These are phyloP conservation scores for Lithocarpus polystachyus DNA, from an alignment of 306 rosid genomes.

Conservation along the genomic window DNA sequence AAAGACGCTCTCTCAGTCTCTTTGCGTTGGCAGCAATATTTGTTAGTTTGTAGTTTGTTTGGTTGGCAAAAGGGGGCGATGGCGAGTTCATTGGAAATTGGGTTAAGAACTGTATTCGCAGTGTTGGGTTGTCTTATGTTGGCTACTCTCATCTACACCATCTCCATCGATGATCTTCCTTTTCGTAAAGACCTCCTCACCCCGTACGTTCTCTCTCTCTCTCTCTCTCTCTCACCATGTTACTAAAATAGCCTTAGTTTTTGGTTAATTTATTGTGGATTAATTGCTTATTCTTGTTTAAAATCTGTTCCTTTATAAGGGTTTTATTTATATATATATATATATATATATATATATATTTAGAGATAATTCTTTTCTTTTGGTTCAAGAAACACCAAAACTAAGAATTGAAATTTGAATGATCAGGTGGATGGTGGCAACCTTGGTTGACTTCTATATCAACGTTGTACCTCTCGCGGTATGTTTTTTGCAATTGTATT, in stretches of 20 bases:
- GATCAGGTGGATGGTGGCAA: constrained; percentile 73
- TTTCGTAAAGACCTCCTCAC: constrained; percentile 58
- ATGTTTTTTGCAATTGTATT: constrained; percentile 15
- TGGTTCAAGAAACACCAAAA: too few relatives aligned
- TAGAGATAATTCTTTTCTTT: too few relatives aligned
- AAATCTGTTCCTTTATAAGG: too few relatives aligned
- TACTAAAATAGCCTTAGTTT: too few relatives aligned
- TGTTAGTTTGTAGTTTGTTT: too few relatives aligned
- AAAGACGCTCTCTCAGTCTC: background rate
- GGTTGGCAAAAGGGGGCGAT: background rate
- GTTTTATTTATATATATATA: too few relatives aligned
- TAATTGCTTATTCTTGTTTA: background rate
- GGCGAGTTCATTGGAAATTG: constrained; percentile 43
- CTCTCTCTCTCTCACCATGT: background rate
- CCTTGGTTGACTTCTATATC: constrained; percentile 80
- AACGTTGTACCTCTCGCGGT: constrained; percentile 57
- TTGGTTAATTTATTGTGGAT: too few relatives aligned
- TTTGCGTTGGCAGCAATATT: background rate
- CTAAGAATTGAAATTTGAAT: too few relatives aligned
- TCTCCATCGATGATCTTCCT: constrained; percentile 58
- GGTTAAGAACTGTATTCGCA: constrained; percentile 43
- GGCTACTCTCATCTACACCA: constrained; percentile 49
- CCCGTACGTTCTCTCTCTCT: constrained; percentile 43
- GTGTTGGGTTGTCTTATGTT: constrained; percentile 47
- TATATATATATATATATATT: too few relatives aligned